Evolutionary conservation across 768 basidiomycete genomes (phyloP), one percentile per base, ranked within the genome.

Genomic region (Lentinula lateritia): DNA sequence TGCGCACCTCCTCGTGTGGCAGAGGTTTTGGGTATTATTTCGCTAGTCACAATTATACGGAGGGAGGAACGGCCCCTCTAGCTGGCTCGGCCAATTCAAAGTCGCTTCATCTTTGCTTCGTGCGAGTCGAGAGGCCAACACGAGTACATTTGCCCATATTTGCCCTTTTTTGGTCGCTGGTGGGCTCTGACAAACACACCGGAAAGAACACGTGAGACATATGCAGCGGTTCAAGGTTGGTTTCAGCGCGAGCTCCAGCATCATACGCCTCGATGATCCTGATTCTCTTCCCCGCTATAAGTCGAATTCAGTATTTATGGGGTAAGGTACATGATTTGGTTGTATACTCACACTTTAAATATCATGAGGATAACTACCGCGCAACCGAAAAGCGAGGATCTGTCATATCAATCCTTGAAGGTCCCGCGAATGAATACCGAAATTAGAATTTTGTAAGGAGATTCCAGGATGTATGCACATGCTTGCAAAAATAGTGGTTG

Each of bases 311-410:
- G 9, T 10, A 48, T 48, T 48, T 2, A 48, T 48, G 46, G 46
- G 46, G 46, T 3, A 20, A 23, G 46, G 16, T 18, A 23, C 18
- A 48, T 20, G 20, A n/a, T 20, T 20, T 13, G 9, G 13, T 4
- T 39, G 38, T 13, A 48, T 20, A 10, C 20, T 48, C 23, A 48
- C 46, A 48, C 46, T 23, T 28, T 12, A 48, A 23, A 1, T 9
- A 48, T 52, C 52, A 16, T 52, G 52, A 10, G n/a, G 28, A 50
- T 18, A 13, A 4, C 3, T 35, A 10, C 34, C 34, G 18, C 53
- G 39, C 9, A 20, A 54, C 38, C 53, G 53, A 54, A 54, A 20
- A 54, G n/a, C 53, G 53, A 54, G 53, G 53, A 54, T 54, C 53
- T 54, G 53, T 54, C 53, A 54, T 38, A 20, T 38, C 53, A 38